These are phyloP conservation scores for Powellomyces hirtus DNA, from an alignment of 192 early-diverging fungal species.

Conservation along the genomic window DNA sequence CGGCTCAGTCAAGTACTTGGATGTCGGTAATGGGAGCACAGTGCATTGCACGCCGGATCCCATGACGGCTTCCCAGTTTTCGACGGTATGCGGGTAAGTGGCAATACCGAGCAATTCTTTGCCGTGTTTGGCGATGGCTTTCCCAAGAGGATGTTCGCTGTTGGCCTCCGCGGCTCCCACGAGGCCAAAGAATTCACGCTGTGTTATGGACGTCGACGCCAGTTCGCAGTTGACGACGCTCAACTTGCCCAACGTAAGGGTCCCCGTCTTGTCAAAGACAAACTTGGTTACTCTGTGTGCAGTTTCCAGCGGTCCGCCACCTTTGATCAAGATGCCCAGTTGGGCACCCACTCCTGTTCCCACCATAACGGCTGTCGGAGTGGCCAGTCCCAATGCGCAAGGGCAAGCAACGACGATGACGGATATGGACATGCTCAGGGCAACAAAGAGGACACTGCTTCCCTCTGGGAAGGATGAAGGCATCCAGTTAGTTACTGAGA, in stretches of 20 bases:
- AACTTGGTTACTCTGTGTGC: slow-evolving; percentile 80
- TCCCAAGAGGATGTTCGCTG: slow-evolving; percentile 91
- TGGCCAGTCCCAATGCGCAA: slow-evolving; percentile 93
- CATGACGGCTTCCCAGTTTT: slow-evolving; percentile 64
- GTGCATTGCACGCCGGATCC: slow-evolving; percentile 69
- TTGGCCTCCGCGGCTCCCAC: slow-evolving; percentile 76
- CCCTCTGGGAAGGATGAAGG: slow-evolving; percentile 30
- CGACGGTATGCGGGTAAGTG: slow-evolving; percentile 34
- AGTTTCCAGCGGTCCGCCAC: slow-evolving; percentile 79
- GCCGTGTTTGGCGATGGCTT: slow-evolving; percentile 64
- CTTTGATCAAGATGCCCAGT: slow-evolving; percentile 95
- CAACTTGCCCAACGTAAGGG: slow-evolving; percentile 73
- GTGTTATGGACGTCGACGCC: slow-evolving; percentile 55
- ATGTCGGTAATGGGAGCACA: slow-evolving; percentile 30
- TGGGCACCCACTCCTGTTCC: slow-evolving; percentile 96
- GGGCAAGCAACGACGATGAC: slow-evolving; percentile 97
- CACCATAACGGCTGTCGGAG: slow-evolving; percentile 98
- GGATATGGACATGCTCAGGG: slow-evolving; percentile 86
- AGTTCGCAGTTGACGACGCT: slow-evolving; percentile 62
- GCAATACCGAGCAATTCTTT: slow-evolving; percentile 33
- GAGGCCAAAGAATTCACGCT: slow-evolving; percentile 52
- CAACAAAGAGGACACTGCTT: slow-evolving; percentile 57
- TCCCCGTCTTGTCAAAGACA: slow-evolving; percentile 98
- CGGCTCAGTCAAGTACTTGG: background rate
- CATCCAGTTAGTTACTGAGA: slow-evolving; percentile 4